Evolutionary conservation across 352 stramenopile genomes (phyloP).

Genomic region (Peronospora belbahrii): DNA sequence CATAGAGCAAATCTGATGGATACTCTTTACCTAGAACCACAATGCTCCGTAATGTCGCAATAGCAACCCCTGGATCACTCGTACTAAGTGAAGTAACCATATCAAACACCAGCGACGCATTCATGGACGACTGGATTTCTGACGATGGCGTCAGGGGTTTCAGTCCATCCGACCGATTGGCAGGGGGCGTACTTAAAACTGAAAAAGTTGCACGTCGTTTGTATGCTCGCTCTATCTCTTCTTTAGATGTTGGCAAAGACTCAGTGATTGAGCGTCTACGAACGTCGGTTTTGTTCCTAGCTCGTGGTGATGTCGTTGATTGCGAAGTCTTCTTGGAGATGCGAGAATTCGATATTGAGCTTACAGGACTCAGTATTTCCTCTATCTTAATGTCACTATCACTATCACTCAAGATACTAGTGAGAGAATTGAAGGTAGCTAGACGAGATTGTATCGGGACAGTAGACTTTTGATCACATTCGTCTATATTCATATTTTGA

Average conservation of each 20-base stretch:
- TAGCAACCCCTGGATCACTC: conserved; percentile 71
- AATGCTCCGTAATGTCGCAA: conserved; percentile 65
- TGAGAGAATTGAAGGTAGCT: conserved; percentile 5
- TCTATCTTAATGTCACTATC: conserved; percentile 26
- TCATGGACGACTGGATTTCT: conserved; percentile 62
- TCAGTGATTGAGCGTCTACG: conserved; percentile 17
- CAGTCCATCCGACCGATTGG: conserved; percentile 10
- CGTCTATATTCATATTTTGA: conserved; percentile 12
- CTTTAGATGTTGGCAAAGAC: conserved; percentile 17
- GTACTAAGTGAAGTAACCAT: conserved; percentile 81
- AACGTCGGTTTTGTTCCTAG: conserved; percentile 10
- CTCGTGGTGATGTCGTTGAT: conserved; percentile 2
- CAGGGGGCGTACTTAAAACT: conserved; percentile 10
- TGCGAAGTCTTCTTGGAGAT: conserved; percentile 3
- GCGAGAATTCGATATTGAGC: conserved; percentile 1
- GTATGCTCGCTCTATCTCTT: conserved; percentile 3
- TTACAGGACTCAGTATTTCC: conserved; percentile 14
- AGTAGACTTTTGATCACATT: conserved; percentile 10
- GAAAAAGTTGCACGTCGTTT: conserved; percentile 32
- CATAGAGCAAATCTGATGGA: conserved; percentile 69
- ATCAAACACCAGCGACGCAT: conserved; percentile 72
- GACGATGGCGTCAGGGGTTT: conserved; percentile 64
- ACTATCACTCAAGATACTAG: conserved; percentile 21
- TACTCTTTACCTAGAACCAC: conserved; percentile 83
- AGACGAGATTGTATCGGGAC: conserved; percentile 4